A percentile compares a stretch with the other conserved stretches of the same genome.
Evolutionary conservation across 495 filamentous ascomycete genomes (phyloP).

Genomic region (Talaromyces nanjingensis): DNA sequence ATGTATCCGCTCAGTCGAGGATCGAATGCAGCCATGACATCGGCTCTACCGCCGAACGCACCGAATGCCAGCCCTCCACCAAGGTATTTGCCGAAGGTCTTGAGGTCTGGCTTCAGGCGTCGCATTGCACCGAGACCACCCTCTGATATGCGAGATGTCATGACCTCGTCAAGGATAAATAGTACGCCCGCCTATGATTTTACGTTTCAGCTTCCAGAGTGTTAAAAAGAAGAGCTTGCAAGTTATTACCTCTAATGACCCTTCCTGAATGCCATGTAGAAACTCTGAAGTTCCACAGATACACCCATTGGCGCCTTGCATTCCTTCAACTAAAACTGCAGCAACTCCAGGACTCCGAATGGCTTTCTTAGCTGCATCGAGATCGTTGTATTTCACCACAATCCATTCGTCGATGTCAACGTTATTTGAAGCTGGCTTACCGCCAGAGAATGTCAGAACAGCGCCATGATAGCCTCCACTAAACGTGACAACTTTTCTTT

Average conservation of each 20-base stretch:
- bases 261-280: constrained; percentile 20
- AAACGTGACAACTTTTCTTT: constrained; percentile 41
- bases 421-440: background rate
- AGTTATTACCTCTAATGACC: background rate
- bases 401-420: background rate
- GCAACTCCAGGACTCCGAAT: constrained; percentile 29
- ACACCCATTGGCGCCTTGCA: constrained; percentile 46
- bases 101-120: constrained; percentile 43
- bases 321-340: constrained; percentile 49
- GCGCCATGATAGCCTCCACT: constrained; percentile 47
- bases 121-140: background rate
- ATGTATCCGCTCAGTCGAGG: background rate
- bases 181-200: background rate
- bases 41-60: constrained; percentile 46
- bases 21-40: constrained; percentile 49
- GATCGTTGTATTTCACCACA: constrained; percentile 28
- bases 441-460: constrained; percentile 14
- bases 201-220: background rate
- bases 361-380: constrained; percentile 11
- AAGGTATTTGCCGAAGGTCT: constrained; percentile 49
- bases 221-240: background rate
- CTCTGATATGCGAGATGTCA: background rate
- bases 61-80: constrained; percentile 54
- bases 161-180: background rate
- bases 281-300: constrained; percentile 37